Conservation (phyloP, 257 asterid species). For the Coffea canephora region DNA sequence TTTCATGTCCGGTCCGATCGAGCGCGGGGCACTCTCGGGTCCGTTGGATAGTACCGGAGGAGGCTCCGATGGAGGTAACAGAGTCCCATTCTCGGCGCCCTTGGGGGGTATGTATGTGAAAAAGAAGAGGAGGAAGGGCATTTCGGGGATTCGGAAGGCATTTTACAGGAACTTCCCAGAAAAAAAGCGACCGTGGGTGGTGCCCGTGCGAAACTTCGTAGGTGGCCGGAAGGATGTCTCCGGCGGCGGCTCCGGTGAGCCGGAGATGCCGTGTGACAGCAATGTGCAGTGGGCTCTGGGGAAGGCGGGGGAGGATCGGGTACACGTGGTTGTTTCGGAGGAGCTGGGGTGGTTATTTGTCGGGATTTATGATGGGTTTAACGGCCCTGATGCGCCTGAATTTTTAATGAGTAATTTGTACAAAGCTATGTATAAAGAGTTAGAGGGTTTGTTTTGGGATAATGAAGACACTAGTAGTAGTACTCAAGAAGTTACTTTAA, state of each 20-base stretch:
- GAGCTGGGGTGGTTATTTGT: conserved; percentile 96
- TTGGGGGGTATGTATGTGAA: conserved; percentile 68
- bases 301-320: conserved; percentile 98
- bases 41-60: conserved; percentile 56
- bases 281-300: conserved; percentile 94
- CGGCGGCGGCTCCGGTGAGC: conserved; percentile 33
- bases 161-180: conserved; percentile 67
- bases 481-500: conserved; percentile 32
- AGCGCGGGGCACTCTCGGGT: conserved; percentile 87
- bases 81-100: conserved; percentile 86
- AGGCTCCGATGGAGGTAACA: conserved; percentile 30
- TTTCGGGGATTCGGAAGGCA: conserved; percentile 72
- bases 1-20: conserved; percentile 96
- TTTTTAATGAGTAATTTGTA: conserved; percentile 87
- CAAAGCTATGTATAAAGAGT: conserved; percentile 77
- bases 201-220: conserved; percentile 76
- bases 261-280: conserved; percentile 49
- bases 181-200: conserved; percentile 56
- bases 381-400: conserved; percentile 98
- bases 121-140: conserved; percentile 72
- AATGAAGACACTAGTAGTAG: conserved; percentile 34
- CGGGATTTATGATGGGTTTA: conserved; percentile 95
- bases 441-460: conserved; percentile 97
- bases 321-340: conserved; percentile 93
- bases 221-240: conserved; percentile 53